These are phyloP conservation scores for Iris macrosiphon DNA, from an alignment of 106 monocot species.

Conservation along the genomic window DNA sequence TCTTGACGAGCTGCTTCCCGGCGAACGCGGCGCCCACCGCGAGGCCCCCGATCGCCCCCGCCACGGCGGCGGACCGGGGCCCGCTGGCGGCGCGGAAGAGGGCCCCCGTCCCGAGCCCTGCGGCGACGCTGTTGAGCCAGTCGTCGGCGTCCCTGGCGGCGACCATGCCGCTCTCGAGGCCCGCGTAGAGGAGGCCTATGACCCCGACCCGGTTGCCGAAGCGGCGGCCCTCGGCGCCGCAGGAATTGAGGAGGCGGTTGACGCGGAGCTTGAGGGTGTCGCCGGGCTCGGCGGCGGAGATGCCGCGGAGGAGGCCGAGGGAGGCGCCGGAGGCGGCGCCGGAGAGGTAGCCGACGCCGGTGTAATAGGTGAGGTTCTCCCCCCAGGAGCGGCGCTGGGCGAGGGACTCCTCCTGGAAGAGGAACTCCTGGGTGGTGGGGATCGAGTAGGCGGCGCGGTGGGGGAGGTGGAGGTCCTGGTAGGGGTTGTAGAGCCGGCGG, in stretches of 20 bases:
- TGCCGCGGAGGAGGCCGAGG: conserved; percentile 44
- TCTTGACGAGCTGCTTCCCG: conserved; percentile 57
- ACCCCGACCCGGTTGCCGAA: conserved; percentile 62
- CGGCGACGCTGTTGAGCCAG: conserved; percentile 69
- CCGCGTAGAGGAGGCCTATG: conserved; percentile 80
- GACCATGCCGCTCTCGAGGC: conserved; percentile 74
- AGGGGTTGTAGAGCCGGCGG: conserved; percentile 65
- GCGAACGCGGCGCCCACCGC: conserved; percentile 58
- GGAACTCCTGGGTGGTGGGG: conserved; percentile 81
- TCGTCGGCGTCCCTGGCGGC: conserved; percentile 51
- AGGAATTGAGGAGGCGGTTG: conserved; percentile 69
- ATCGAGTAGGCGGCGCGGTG: conserved; percentile 52
- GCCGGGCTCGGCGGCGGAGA: conserved; percentile 40
- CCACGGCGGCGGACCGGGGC: conserved; percentile 67
- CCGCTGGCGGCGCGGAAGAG: conserved; percentile 65
- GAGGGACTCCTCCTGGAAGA: conserved; percentile 78
- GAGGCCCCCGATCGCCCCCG: conserved; percentile 76
- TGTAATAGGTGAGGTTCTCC: conserved; percentile 88
- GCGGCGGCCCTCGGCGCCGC: conserved; percentile 52
- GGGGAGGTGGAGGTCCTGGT: conserved; percentile 71
- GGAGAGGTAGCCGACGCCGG: conserved; percentile 72
- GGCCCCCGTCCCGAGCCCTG: conserved; percentile 66
- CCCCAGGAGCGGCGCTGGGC: conserved; percentile 81
- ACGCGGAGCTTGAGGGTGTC: conserved; percentile 59
- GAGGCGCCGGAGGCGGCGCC: conserved; percentile 53